phyloP scores from a whole-genome alignment of 169 alveolate genomes.

The Theileria equi region DNA sequence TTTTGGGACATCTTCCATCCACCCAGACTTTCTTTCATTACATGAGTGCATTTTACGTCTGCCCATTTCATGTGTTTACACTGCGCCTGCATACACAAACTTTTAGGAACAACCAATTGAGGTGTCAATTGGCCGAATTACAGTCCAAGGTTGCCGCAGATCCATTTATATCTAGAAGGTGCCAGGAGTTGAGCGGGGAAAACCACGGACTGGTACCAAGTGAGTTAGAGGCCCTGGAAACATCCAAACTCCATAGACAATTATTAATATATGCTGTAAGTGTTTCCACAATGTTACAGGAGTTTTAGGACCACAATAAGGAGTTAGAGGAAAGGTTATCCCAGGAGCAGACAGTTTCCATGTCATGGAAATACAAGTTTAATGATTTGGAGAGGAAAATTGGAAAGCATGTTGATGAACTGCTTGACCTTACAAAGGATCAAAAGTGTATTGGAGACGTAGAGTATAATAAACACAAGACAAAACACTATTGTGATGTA shows the following conservation, averaged over 20 bases:
- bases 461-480: slow-evolving; percentile 27
- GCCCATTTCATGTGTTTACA: not conserved
- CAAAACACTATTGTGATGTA: slow-evolving; percentile 52
- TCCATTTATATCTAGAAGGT: slow-evolving; percentile 50
- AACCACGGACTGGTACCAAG: slow-evolving; percentile 2
- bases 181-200: slow-evolving; percentile 1
- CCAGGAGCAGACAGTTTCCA: slow-evolving; percentile 44
- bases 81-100: not conserved
- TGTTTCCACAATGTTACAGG: not conserved
- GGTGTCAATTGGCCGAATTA: slow-evolving; percentile 46
- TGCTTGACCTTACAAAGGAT: slow-evolving; percentile 23
- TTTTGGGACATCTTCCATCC: too few species aligned
- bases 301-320: slow-evolving; percentile 45
- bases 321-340: slow-evolving; percentile 55
- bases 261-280: slow-evolving; percentile 26
- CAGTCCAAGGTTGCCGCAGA: slow-evolving; percentile 50
- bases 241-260: slow-evolving; percentile 42
- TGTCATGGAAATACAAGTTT: slow-evolving; percentile 63
- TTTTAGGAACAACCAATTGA: slow-evolving; percentile 42
- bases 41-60: too few species aligned
- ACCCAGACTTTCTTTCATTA: too few species aligned
- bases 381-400: slow-evolving; percentile 45
- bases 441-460: slow-evolving; percentile 26
- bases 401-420: slow-evolving; percentile 39
- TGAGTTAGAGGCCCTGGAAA: not conserved